A percentile compares a stretch with the other conserved stretches of the same genome.
Conservation (phyloP, 2,329 filamentous ascomycete species). For the Fusarium verrucosum region DNA sequence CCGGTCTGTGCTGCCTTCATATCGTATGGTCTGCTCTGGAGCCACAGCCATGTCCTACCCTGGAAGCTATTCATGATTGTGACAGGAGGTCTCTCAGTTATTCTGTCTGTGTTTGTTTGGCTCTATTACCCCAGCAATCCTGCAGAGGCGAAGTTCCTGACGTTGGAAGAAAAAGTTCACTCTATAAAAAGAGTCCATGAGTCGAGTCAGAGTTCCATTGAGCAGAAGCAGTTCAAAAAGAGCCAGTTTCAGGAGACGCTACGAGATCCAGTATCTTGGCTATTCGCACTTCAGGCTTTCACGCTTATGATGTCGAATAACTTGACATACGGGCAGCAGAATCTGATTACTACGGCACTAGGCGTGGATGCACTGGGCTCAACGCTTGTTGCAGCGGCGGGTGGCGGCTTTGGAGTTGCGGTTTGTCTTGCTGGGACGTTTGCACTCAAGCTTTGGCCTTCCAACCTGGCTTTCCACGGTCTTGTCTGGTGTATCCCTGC, state of each 20-base stretch:
- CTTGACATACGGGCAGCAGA: slow-evolving; percentile 53
- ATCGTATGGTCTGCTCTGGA: slow-evolving; percentile 54
- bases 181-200: slow-evolving; percentile 48
- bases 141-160: slow-evolving; percentile 51
- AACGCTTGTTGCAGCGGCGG: slow-evolving; percentile 52
- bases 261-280: slow-evolving; percentile 46
- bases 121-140: slow-evolving; percentile 53
- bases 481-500: slow-evolving; percentile 43
- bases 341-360: slow-evolving; percentile 48
- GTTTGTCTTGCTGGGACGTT: slow-evolving; percentile 47
- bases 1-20: slow-evolving; percentile 53
- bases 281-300: slow-evolving; percentile 47
- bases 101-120: slow-evolving; percentile 49
- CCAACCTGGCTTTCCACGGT: slow-evolving; percentile 46
- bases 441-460: slow-evolving; percentile 45
- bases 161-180: slow-evolving; percentile 53
- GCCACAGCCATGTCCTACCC: slow-evolving; percentile 44
- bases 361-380: slow-evolving; percentile 51
- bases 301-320: slow-evolving; percentile 52
- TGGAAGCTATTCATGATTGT: slow-evolving; percentile 54
- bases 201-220: slow-evolving; percentile 49
- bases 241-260: slow-evolving; percentile 45
- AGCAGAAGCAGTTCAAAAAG: slow-evolving; percentile 50
- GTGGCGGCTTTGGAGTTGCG: slow-evolving; percentile 48
- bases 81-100: slow-evolving; percentile 49